Evolutionary conservation across 305 asterid species (phyloP).

Genomic region (Fraxinus nigra): DNA sequence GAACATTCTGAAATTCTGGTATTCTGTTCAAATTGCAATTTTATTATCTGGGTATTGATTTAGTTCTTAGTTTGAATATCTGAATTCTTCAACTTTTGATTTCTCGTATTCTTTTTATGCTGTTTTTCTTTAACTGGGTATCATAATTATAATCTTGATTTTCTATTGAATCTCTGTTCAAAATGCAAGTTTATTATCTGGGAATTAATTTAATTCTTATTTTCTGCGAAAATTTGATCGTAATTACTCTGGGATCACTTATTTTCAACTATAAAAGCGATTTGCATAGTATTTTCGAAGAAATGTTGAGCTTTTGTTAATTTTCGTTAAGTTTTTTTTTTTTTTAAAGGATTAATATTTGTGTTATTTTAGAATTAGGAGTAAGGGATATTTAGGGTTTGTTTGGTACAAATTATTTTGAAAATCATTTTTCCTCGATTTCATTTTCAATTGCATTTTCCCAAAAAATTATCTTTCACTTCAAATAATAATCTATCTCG

Average conservation of each 20-base stretch:
- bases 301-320: background rate
- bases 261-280: background rate
- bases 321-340: background rate
- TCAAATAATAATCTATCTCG: background rate
- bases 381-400: background rate
- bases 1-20: background rate
- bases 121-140: background rate
- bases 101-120: background rate
- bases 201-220: background rate
- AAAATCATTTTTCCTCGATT: background rate
- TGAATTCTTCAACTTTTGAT: background rate
- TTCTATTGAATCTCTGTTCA: background rate
- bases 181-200: background rate
- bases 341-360: background rate
- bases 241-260: background rate
- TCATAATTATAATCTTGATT: background rate
- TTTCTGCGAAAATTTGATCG: background rate
- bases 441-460: no score
- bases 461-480: background rate
- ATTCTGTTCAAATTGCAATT: background rate
- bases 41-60: conserved; percentile 4
- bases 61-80: background rate
- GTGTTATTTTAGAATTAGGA: background rate
- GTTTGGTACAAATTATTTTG: background rate
- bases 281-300: background rate